Base-by-base conservation (phyloP, 2,329 filamentous ascomycete species). In the Colletotrichum sp. region DNA sequence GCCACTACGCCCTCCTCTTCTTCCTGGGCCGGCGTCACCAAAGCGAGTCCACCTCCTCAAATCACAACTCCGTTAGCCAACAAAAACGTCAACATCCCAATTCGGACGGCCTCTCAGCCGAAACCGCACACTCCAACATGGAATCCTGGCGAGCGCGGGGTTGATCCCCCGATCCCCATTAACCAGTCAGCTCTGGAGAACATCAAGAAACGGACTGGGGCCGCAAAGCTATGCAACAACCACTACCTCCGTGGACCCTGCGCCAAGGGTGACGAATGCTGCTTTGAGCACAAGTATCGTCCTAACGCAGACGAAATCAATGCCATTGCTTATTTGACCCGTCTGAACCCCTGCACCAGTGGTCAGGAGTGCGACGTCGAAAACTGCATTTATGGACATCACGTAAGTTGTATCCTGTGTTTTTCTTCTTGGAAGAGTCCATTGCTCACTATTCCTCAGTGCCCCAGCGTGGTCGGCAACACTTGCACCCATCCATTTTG, bases 371-470 rank as follows among this genome's bases (percentile, higher is more conserved):
- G 91, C 77, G 87, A 89, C 8, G 82, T 87, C 5, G 86, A 88
- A 3, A 88, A 89, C 76, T 93, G 91, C 80, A 92, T 92, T 74
- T 92, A 93, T 78, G 91, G 91, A 4, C 91, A 93, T 80, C 88
- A 93, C 79, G 90, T 91, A 79, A 84, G 89, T 86, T 28, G 61
- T 26, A 24, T 12, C 30, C n/a, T 9, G 16, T 21, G 16, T 16
- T 13, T 21, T 2, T 18, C 14, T n/a, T 32, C 10, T 21, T 18
- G 36, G 38, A 48, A n/a, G 38, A 52, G n/a, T 28, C 58, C 26
- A 32, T 52, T 61, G 73, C 66, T 76, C 38, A 67, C 32, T 36
- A 75, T 34, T 28, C 34, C 5, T 18, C 71, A 91, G 89, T 91
- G 90, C 77, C 89, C 90, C 0, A 90, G 86, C 75, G 85, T 89